A percentile compares a stretch with the other conserved stretches of the same genome.
Evolutionary conservation across 2,329 filamentous ascomycete species (phyloP).

Genomic region (Aureobasidium lini): DNA sequence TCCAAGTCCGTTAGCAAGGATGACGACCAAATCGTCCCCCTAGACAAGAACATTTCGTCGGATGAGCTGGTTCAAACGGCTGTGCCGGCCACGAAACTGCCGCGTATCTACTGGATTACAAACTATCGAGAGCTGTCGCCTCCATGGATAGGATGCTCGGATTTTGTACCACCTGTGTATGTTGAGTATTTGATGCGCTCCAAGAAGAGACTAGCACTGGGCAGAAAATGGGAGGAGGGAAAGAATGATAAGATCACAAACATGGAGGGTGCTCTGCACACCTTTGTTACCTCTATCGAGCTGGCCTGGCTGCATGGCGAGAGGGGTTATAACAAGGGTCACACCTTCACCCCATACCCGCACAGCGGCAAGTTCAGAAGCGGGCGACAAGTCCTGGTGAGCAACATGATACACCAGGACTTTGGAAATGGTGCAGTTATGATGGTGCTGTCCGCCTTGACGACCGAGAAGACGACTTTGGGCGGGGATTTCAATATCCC

Average conservation of each 20-base stretch:
- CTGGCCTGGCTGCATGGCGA: conserved; percentile 3
- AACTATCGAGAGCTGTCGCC: neutral
- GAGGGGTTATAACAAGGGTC: neutral
- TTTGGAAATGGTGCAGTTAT: conserved; percentile 5
- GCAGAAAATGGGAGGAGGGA: neutral
- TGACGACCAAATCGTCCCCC: neutral
- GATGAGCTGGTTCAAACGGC: neutral
- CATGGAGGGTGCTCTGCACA: conserved; percentile 11
- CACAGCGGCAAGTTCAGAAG: neutral
- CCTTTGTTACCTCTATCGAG: conserved; percentile 7
- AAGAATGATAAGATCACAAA: conserved; percentile 6
- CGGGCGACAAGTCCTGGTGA: conserved; percentile 1
- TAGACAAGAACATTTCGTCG: neutral
- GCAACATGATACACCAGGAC: conserved; percentile 9
- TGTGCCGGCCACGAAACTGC: neutral
- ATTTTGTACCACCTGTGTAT: neutral
- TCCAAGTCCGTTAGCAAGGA: neutral
- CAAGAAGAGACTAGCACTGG: conserved; percentile 1
- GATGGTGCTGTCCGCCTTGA: neutral
- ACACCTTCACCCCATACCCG: neutral
- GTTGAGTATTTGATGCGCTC: neutral
- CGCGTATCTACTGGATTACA: neutral
- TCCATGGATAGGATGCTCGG: conserved; percentile 3
- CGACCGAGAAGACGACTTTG: neutral
- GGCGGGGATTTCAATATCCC: neutral